Evolutionary conservation across 768 basidiomycete species (phyloP).

Genomic region (Psilocybe tampanensis): DNA sequence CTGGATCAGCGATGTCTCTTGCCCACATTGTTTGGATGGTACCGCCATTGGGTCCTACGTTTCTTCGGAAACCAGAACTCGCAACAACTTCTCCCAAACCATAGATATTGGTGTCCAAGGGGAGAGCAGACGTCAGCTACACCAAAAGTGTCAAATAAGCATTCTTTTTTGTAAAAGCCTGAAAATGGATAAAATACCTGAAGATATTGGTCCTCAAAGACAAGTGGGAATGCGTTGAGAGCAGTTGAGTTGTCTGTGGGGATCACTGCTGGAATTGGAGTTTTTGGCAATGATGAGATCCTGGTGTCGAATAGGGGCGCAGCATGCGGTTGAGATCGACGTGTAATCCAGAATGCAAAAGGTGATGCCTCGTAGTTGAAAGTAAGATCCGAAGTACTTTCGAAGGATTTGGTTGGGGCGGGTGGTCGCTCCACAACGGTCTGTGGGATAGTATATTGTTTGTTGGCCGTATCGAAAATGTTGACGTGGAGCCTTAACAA

Average conservation of each 20-base stretch:
- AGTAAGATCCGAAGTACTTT: conserved; percentile 56
- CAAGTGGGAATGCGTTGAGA: conserved; percentile 65
- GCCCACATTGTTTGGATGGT: conserved; percentile 74
- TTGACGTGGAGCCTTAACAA: conserved; percentile 63
- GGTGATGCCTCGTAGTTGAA: conserved; percentile 69
- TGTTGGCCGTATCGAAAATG: conserved; percentile 59
- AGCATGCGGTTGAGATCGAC: conserved; percentile 56
- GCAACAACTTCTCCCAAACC: conserved; percentile 77
- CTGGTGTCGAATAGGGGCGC: conserved; percentile 74
- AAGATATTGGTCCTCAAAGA: conserved; percentile 82
- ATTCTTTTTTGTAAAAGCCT: not conserved
- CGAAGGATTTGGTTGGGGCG: conserved; percentile 34
- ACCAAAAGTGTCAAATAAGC: not conserved
- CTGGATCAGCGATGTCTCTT: conserved; percentile 60
- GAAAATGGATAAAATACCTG: conserved; percentile 43
- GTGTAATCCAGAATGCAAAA: conserved; percentile 82
- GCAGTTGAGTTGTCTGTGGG: conserved; percentile 52
- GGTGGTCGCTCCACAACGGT: conserved; percentile 47
- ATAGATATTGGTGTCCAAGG: conserved; percentile 70
- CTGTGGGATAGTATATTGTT: conserved; percentile 67
- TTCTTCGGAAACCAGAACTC: conserved; percentile 68
- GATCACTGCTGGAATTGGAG: conserved; percentile 61
- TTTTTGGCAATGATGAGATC: conserved; percentile 56
- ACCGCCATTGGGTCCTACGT: conserved; percentile 55
- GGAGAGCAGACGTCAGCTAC: conserved; percentile 67